Conservation (phyloP, 2,329 filamentous ascomycete genomes). For the Scedosporium dehoogii region DNA sequence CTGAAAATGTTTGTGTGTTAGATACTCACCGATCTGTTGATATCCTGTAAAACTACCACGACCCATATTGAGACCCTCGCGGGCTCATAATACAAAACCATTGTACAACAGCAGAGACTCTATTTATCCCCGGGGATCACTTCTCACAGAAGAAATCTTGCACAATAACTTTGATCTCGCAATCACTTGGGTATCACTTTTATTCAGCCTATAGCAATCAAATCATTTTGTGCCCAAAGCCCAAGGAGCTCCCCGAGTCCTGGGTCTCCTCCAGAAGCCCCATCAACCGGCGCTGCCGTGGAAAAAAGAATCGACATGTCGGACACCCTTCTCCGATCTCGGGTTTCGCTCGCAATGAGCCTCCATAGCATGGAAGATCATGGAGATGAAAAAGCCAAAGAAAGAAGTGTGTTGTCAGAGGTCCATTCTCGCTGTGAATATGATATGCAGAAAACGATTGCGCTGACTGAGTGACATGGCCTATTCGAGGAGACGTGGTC, state of each 20-base stretch:
- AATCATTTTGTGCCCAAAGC: background rate
- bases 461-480: background rate
- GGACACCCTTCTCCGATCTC: too few species aligned
- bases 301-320: too few species aligned
- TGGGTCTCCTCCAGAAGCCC: background rate
- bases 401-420: background rate
- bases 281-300: too few species aligned
- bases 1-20: background rate
- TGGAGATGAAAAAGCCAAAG: too few species aligned
- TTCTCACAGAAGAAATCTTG: too few species aligned
- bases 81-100: background rate
- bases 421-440: background rate
- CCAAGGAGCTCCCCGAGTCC: background rate
- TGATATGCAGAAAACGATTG: background rate
- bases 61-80: background rate
- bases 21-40: too few species aligned
- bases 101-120: too few species aligned
- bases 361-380: too few species aligned
- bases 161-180: background rate
- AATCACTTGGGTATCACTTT: conserved; percentile 4
- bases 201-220: conserved; percentile 1
- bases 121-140: too few species aligned
- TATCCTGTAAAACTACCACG: too few species aligned
- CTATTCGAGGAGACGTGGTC: background rate
- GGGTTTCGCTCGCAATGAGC: too few species aligned